Base-by-base conservation (phyloP, 345 rosid species). In the Salix arbutifolia region DNA sequence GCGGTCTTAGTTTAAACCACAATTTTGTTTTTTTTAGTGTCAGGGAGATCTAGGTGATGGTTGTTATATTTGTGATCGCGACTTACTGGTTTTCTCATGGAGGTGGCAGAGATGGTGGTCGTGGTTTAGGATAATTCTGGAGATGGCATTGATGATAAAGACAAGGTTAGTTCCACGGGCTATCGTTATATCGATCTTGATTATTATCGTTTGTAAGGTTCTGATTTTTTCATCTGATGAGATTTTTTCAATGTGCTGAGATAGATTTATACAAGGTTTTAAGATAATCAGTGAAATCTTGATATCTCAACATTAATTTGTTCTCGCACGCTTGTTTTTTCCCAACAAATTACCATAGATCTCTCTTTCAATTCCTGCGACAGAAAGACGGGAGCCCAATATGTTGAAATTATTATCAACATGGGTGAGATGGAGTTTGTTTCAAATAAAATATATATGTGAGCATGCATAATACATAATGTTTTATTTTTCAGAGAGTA, bases 11-110 rank as follows among this genome's bases (percentile, higher is more conserved):
- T 87, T 61, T 87, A 82, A 61, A 75, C 79, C 5, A 4, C 1
- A 84, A 83, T 4, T 31, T 5, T 31, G 33, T 31, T 3, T 31
- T 31, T 31, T 4, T 31, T 3, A 31, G 33, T 80, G 44, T 5
- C 33, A n/a, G 5, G 4, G 33, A 31, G 33, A 31, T 31, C 33
- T 82, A 91, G 25, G 74, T 91, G 72, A 93, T 86, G 8, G 93
- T 96, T 52, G 86, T 94, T 25, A 58, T 82, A 18, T 90, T 90
- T 76, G 82, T 90, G 70, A 88, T 91, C 82, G 82, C 64, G 26
- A 82, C 93, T 16, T 90, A 82, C 76, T 89, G 97, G 87, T 87
- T 71, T 93, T 93, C 77, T 76, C 87, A 1, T 86, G 31, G 56
- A 73, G 82, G 75, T 52, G 83, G 76, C 8, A 68, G 31, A 13